Evolutionary conservation across 2,329 filamentous ascomycete genomes (phyloP).

Genomic region (Aspergillus hortae): DNA sequence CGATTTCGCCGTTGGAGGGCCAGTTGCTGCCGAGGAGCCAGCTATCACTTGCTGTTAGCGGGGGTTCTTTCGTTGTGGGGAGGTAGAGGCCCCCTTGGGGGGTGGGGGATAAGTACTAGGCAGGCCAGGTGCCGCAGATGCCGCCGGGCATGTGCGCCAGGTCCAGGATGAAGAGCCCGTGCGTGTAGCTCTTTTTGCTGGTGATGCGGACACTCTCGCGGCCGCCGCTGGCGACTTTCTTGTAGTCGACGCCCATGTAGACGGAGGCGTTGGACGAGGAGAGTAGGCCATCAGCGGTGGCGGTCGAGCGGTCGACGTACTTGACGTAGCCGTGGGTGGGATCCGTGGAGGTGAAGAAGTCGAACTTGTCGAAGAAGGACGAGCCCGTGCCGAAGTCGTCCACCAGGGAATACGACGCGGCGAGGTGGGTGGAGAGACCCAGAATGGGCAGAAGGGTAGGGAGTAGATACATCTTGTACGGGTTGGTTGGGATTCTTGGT

Average conservation of each 20-base stretch:
- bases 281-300: constrained; percentile 57
- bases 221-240: constrained; percentile 56
- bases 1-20: constrained; percentile 70
- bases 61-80: neutral
- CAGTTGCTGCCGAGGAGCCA: constrained; percentile 64
- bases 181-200: constrained; percentile 60
- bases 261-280: constrained; percentile 52
- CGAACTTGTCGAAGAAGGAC: constrained; percentile 52
- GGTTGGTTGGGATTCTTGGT: neutral
- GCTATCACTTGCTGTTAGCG: constrained; percentile 19
- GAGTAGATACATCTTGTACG: constrained; percentile 24
- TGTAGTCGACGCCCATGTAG: constrained; percentile 68
- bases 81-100: neutral
- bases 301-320: constrained; percentile 60
- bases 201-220: constrained; percentile 69
- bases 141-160: constrained; percentile 70
- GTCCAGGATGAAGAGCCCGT: constrained; percentile 69
- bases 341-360: constrained; percentile 54
- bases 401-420: constrained; percentile 40
- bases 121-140: constrained; percentile 70
- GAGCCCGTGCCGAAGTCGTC: constrained; percentile 46
- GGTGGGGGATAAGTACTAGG: constrained; percentile 48
- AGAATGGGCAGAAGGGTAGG: constrained; percentile 25
- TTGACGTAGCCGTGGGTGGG: constrained; percentile 73
- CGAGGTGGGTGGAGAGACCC: constrained; percentile 28